Percentiles rank a stretch among this genome's conserved stretches.
Evolutionary conservation across 1,139 yeast species (phyloP).

Genomic region (Torulaspora pretoriensis): DNA sequence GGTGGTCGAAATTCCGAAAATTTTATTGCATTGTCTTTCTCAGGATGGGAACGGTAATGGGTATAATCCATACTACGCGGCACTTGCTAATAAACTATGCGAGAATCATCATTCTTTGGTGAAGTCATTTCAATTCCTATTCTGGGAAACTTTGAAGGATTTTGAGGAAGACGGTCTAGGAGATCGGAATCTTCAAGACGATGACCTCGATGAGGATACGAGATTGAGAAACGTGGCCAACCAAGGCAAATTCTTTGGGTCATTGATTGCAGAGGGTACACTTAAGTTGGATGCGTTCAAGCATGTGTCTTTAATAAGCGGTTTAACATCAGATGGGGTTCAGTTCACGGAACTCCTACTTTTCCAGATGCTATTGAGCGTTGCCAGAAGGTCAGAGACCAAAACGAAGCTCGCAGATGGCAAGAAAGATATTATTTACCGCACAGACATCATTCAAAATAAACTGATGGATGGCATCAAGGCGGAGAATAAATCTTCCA

Average conservation of each 20-base stretch:
- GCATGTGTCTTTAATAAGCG: constrained; percentile 69
- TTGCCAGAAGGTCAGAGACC: constrained; percentile 63
- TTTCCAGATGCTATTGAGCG: constrained; percentile 58
- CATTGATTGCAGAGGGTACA: constrained; percentile 64
- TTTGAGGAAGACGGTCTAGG: constrained; percentile 50
- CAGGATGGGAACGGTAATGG: constrained; percentile 55
- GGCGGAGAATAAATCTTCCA: constrained; percentile 53
- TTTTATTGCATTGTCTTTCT: constrained; percentile 78
- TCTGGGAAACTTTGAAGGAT: constrained; percentile 85
- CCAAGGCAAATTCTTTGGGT: constrained; percentile 76
- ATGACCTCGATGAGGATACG: constrained; percentile 43
- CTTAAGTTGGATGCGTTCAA: constrained; percentile 70
- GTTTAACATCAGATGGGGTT: constrained; percentile 61
- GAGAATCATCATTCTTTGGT: constrained; percentile 58
- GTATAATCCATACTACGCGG: constrained; percentile 87
- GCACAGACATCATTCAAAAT: constrained; percentile 52
- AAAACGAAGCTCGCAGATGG: constrained; percentile 39
- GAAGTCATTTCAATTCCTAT: constrained; percentile 79
- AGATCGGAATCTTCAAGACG: constrained; percentile 33
- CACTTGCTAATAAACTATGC: constrained; percentile 73
- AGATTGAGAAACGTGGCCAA: constrained; percentile 60
- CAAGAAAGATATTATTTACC: constrained; percentile 44
- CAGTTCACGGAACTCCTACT: constrained; percentile 71
- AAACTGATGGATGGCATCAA: constrained; percentile 51
- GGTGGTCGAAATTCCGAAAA: constrained; percentile 81